These are phyloP conservation scores for Diaporthe eres DNA, from an alignment of 2,329 filamentous ascomycete species.

Conservation along the genomic window DNA sequence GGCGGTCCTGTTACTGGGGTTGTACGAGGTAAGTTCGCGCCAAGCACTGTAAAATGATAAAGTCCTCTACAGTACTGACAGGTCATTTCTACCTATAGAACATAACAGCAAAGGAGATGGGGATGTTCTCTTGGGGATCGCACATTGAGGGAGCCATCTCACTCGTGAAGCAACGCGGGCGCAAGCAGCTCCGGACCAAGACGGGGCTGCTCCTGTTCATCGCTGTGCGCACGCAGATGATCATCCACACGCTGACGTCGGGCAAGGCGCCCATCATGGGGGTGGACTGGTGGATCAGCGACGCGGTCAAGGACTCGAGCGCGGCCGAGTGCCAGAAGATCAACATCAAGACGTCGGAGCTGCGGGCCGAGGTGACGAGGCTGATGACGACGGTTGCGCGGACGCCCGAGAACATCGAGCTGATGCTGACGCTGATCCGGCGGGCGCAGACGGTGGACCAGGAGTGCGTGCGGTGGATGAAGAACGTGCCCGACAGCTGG, in stretches of 20 bases:
- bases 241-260: slow-evolving; percentile 69
- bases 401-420: slow-evolving; percentile 64
- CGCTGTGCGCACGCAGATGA: slow-evolving; percentile 73
- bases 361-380: slow-evolving; percentile 68
- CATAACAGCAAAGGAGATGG: slow-evolving; percentile 68
- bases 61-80: not conserved
- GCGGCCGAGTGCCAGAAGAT: slow-evolving; percentile 65
- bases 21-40: slow-evolving; percentile 66
- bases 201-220: slow-evolving; percentile 70
- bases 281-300: slow-evolving; percentile 71
- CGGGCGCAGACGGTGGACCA: slow-evolving; percentile 67
- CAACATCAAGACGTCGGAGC: slow-evolving; percentile 67
- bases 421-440: slow-evolving; percentile 66
- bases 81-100: slow-evolving; percentile 49
- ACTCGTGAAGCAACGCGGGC: slow-evolving; percentile 70
- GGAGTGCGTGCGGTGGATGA: slow-evolving; percentile 66
- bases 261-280: slow-evolving; percentile 67
- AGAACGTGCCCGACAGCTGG: slow-evolving; percentile 64
- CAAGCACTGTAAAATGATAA: not conserved
- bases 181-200: slow-evolving; percentile 67
- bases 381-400: slow-evolving; percentile 62
- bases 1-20: slow-evolving; percentile 70
- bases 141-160: slow-evolving; percentile 76
- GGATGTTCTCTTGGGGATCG: slow-evolving; percentile 72
- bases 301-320: slow-evolving; percentile 63